Evolutionary conservation across 73 alveolate species (phyloP), one percentile per base, ranked within the genome.

Genomic region (Urostyla sp.): DNA sequence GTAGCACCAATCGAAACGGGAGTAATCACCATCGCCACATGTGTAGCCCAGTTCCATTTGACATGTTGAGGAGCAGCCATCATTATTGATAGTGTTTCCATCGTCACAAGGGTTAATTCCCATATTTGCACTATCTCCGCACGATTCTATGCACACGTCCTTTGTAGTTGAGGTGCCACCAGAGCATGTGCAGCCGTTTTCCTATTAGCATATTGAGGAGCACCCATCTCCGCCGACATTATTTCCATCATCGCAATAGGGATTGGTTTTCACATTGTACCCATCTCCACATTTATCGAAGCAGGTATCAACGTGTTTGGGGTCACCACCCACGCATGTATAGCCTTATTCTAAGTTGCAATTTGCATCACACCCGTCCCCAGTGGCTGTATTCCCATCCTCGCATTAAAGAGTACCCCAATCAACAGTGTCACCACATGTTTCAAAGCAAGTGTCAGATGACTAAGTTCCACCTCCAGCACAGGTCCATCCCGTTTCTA

Each of bases 401-500:
- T 66, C 80, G 28, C 80, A 66, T 4, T 10, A 35, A 4, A 37
- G 20, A 13, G 66, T 45, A 24, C 66, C 80, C 63, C 59, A 66
- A 37, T 66, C 63, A 20, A 52, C 36, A 0, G 44, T 43, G 56
- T 83, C 83, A 0, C 91, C 91, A 43, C 91, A 83, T n/a, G 55
- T 34, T 31, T 36, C 54, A n/a, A 82, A 56, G 34, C 91, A 83
- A 21, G 80, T 40, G 44, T 66, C 80, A 18, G 55, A 3, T 2
- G 30, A 26, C 4, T 5, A 16, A 4, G 66, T 10, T 11, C 50
- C 46, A 10, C 80, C 80, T 8, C 80, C 80, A 8, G 67, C 3
- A 36, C 94, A 87, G 36, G 30, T 82, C 94, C 94, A 87, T 11
- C 94, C 94, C n/a, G 49, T 49, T 36, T 84, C 92, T 8, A 78